A percentile compares a stretch with the other conserved stretches of the same genome.
Evolutionary conservation across 2,329 filamentous ascomycete genomes (phyloP).

Genomic region (Neonectria punicea): DNA sequence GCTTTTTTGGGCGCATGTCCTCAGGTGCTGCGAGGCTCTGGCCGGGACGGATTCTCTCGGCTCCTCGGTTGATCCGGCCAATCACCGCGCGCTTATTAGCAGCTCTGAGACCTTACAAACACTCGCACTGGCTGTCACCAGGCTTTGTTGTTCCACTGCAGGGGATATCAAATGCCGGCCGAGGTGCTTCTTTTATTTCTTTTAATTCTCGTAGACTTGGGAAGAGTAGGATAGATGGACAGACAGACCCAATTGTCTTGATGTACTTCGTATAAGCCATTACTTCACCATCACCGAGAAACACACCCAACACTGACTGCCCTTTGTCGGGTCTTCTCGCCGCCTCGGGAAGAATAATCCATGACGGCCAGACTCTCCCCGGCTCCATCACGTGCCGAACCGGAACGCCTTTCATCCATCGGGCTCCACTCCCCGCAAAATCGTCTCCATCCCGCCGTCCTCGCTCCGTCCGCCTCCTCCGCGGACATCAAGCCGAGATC

Average conservation of each 20-base stretch:
- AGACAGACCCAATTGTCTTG: neutral
- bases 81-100: slow-evolving; percentile 47
- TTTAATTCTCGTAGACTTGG: neutral
- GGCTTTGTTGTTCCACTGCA: neutral
- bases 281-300: neutral
- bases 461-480: neutral
- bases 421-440: slow-evolving; percentile 22
- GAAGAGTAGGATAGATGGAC: slow-evolving; percentile 4
- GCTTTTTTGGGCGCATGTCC: slow-evolving; percentile 39
- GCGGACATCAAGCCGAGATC: slow-evolving; percentile 32
- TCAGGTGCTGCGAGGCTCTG: slow-evolving; percentile 38
- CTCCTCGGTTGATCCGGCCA: slow-evolving; percentile 50
- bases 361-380: slow-evolving; percentile 33
- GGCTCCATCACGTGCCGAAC: slow-evolving; percentile 39
- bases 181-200: slow-evolving; percentile 2
- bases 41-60: slow-evolving; percentile 45
- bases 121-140: neutral
- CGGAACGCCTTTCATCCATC: slow-evolving; percentile 37
- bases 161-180: slow-evolving; percentile 25
- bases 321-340: slow-evolving; percentile 6
- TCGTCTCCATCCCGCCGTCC: slow-evolving; percentile 1
- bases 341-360: slow-evolving; percentile 30
- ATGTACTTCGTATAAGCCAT: neutral
- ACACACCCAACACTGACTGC: neutral
- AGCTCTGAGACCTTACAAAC: slow-evolving; percentile 27